Evolutionary conservation across 1,284 basidiomycete species (phyloP), one percentile per base, ranked within the genome.

Genomic region (Austroboletus olivaceoglutinosus): DNA sequence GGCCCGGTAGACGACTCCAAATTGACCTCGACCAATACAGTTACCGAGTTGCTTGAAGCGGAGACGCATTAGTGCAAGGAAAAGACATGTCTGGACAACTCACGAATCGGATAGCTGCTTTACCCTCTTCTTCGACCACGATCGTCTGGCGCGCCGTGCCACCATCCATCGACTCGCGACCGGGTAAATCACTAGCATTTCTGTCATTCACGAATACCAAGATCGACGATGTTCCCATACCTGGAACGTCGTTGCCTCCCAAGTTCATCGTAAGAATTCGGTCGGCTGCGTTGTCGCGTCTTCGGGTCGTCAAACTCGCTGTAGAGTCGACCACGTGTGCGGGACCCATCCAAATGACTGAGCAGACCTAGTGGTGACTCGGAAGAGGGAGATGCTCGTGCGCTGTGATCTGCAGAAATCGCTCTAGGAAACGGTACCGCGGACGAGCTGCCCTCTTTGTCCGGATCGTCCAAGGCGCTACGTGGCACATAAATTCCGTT

Each of bases 11-110:
- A 98, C 95, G 12, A 93, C 85, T 21, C 95, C 95, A 69, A 98
- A 98, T 72, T 98, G 95, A 8, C 95, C 95, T 46, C 90, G 84
- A 4, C 95, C 95, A 57, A 98, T 96, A 69, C 93, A 95, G 69
- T 97, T 95, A 31, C 93, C 93, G 18, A 97, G 76, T 91, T 94
- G 91, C 92, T 95, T 58, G 29, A 54, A 48, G 37, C 58, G 57
- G 50, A 33, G 50, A 48, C 34, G 23, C 22, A 16, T 65, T 11
- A 58, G 42, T 30, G 45, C 31, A 29, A 34, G 29, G 5, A 45
- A 21, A 31, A 19, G 5, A 39, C 42, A 45, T 25, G 52, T 40
- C 37, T 37, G 41, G 42, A 49, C 30, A 50, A 81, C 91, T 80
- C 65, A 95, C 93, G 68, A 92, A 96, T 69, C 86, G 88, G 48